Base-by-base conservation (phyloP, 2,329 filamentous ascomycete species). In the Dichotomopilus funicola region DNA sequence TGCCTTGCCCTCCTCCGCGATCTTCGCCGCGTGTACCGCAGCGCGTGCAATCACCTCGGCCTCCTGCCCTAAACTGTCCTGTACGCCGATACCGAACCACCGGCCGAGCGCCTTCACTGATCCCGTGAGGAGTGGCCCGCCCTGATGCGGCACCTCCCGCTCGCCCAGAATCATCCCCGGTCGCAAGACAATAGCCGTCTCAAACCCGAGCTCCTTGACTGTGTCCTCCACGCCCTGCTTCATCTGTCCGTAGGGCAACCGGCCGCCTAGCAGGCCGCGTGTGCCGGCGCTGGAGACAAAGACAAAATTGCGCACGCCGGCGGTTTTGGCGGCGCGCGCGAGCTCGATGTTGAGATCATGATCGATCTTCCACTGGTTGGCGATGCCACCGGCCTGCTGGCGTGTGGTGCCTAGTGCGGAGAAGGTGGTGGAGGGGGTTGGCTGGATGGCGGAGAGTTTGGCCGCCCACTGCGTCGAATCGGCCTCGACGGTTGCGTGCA, bases 161-260 rank as follows among this genome's bases (percentile, higher is more conserved):
- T 80, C 68, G 2, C 91, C 91, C 2, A 91, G 70, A 63, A 96
- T 88, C 59, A 91, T 60, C 0, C 88, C 91, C 0, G 91, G 91
- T 45, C 84, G 71, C 27, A 86, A 49, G 53, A 96, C 86, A 54
- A 96, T 80, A 4, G 85, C 86, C 61, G 88, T 83, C 49, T 91
- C 87, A 66, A 96, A 96, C 4, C 75, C 85, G 4, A 92, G 72
- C 43, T 73, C 80, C 68, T 82, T 81, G 57, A 96, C 79, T 12
- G 83, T 76, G 37, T 95, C 87, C 70, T 97, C 92, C 42, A 96
- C 82, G 64, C 94, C 88, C 31, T 82, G 84, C 77, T 96, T 96
- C 89, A 96, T 94, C 70, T 75, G 61, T 73, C 82, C 59, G 72
- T 78, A 72, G 65, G 76, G 72, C 68, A 81, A n/a, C 74, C 76